A percentile compares a stretch with the other conserved stretches of the same genome.
phyloP scores from a whole-genome alignment of 257 asterid species.

The Lycium barbarum region DNA sequence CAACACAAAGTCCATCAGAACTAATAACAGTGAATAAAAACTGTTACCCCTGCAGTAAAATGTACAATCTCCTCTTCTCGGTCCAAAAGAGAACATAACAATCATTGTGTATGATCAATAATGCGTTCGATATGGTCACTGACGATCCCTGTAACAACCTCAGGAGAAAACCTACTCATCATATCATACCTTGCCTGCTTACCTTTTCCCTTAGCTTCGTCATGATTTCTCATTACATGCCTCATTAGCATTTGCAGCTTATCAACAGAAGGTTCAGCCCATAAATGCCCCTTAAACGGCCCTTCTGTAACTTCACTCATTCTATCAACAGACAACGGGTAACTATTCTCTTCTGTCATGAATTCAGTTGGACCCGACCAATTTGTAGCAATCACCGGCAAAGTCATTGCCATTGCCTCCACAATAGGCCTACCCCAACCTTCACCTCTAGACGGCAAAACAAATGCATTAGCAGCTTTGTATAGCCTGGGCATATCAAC shows the following conservation, averaged over 20 bases:
- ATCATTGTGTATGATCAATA: slow-evolving; percentile 30
- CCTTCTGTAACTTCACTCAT: slow-evolving; percentile 74
- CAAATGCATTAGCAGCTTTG: slow-evolving; percentile 68
- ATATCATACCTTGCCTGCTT: slow-evolving; percentile 70
- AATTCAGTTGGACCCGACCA: slow-evolving; percentile 96
- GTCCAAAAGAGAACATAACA: not conserved
- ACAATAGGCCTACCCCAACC: slow-evolving; percentile 97
- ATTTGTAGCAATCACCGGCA: slow-evolving; percentile 86
- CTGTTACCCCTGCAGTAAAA: not conserved
- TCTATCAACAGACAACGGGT: slow-evolving; percentile 62
- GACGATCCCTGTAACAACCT: slow-evolving; percentile 63
- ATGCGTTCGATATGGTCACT: slow-evolving; percentile 50
- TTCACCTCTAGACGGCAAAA: slow-evolving; percentile 86
- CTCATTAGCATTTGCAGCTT: slow-evolving; percentile 68
- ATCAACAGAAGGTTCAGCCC: slow-evolving; percentile 86
- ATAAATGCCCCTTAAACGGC: slow-evolving; percentile 78
- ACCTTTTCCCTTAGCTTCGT: slow-evolving; percentile 68
- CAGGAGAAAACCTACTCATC: slow-evolving; percentile 64
- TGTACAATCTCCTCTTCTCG: not conserved
- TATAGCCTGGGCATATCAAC: slow-evolving; percentile 72
- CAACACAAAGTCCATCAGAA: not conserved
- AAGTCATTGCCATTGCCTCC: slow-evolving; percentile 89
- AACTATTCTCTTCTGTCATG: slow-evolving; percentile 70
- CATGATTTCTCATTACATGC: slow-evolving; percentile 46
- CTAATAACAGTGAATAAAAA: not conserved